phyloP scores from a whole-genome alignment of 2,329 filamentous ascomycete species.

The Lasiodiplodia sp. region DNA sequence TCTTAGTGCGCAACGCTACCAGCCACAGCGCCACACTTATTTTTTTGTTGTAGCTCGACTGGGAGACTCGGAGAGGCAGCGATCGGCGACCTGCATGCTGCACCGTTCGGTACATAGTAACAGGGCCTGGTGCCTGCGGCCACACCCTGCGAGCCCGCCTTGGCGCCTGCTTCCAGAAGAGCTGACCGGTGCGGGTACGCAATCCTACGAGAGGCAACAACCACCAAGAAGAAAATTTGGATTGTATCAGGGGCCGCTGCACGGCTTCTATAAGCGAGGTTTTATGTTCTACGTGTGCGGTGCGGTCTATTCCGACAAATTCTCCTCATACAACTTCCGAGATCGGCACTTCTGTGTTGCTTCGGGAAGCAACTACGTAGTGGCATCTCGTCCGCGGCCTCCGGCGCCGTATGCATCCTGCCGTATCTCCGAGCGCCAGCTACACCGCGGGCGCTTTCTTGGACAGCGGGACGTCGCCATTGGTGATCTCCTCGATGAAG shows the following conservation, averaged over 20 bases:
- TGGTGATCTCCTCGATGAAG: slow-evolving; percentile 75
- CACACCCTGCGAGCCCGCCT: not conserved
- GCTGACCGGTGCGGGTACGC: slow-evolving; percentile 21
- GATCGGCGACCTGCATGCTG: slow-evolving; percentile 11
- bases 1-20: not conserved
- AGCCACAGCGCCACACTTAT: slow-evolving; percentile 22
- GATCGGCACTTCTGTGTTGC: slow-evolving; percentile 5
- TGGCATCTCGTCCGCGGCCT: not conserved
- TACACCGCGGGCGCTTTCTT: slow-evolving; percentile 31
- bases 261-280: slow-evolving; percentile 1
- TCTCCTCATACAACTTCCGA: not conserved
- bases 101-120: not conserved
- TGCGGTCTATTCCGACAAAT: slow-evolving; percentile 2
- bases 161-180: not conserved
- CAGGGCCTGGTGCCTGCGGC: slow-evolving; percentile 11
- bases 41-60: slow-evolving; percentile 7
- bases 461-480: slow-evolving; percentile 72
- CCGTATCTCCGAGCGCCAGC: slow-evolving; percentile 2
- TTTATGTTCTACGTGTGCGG: not conserved
- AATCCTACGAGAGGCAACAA: slow-evolving; percentile 4
- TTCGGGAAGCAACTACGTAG: not conserved
- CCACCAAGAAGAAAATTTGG: not conserved
- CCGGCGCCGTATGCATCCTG: slow-evolving; percentile 3
- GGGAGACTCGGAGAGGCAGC: not conserved
- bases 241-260: not conserved